Conservation (phyloP, 2,329 filamentous ascomycete species). For the Aspergillus cejpii region DNA sequence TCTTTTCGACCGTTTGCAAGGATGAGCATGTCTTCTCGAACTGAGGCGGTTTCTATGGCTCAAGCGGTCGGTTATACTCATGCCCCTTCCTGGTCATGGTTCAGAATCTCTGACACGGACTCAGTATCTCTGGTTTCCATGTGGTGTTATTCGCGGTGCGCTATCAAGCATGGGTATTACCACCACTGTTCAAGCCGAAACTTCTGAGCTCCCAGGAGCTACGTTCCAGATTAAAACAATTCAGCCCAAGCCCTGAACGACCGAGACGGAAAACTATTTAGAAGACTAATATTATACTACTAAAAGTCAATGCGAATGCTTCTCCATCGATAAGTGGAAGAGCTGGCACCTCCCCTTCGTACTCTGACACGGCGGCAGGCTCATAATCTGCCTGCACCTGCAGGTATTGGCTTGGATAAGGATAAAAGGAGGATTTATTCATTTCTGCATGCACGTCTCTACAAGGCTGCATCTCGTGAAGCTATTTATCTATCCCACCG, state of each 20-base stretch:
- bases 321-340: neutral
- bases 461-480: slow-evolving; percentile 13
- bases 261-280: neutral
- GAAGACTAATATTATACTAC: neutral
- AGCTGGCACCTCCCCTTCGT: neutral
- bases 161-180: slow-evolving; percentile 85
- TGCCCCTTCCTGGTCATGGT: neutral
- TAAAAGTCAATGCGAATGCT: too few relatives aligned
- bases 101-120: neutral
- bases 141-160: slow-evolving; percentile 85
- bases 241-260: slow-evolving; percentile 55
- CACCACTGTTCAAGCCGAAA: slow-evolving; percentile 86
- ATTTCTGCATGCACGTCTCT: slow-evolving; percentile 15
- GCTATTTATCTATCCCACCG: slow-evolving; percentile 8
- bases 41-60: slow-evolving; percentile 65
- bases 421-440: slow-evolving; percentile 7
- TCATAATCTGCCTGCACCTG: neutral
- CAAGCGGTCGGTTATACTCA: slow-evolving; percentile 59
- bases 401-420: neutral
- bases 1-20: slow-evolving; percentile 79
- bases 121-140: slow-evolving; percentile 91
- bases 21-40: slow-evolving; percentile 77
- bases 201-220: slow-evolving; percentile 74
- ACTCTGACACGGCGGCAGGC: neutral
- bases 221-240: slow-evolving; percentile 94